Conservation (phyloP, 2,329 filamentous ascomycete genomes). For the Aureobasidium sp. region DNA sequence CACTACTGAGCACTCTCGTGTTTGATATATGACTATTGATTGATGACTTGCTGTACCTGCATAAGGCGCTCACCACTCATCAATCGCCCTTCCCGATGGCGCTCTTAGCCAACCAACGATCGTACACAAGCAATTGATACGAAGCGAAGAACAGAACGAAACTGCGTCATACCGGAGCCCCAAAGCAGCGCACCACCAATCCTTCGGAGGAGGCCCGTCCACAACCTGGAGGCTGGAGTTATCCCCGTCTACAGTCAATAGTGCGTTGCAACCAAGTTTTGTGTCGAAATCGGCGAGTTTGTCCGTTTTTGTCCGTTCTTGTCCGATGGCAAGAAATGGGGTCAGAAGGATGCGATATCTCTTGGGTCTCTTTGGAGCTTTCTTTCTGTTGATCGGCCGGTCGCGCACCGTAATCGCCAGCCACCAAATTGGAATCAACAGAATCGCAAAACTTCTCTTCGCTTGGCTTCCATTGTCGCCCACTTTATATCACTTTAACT, state of each 20-base stretch:
- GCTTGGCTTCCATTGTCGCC: conserved; percentile 7
- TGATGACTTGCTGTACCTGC: conserved; percentile 2
- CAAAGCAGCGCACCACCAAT: background rate
- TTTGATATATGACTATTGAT: background rate
- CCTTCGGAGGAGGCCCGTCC: background rate
- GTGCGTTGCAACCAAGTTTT: background rate
- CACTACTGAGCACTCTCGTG: background rate
- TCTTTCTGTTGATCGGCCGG: background rate
- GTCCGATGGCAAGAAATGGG: background rate
- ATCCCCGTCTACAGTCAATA: background rate
- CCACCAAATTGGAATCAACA: conserved; percentile 12
- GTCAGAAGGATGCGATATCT: background rate
- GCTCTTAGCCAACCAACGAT: background rate
- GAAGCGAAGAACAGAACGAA: background rate
- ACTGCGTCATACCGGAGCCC: conserved; percentile 1
- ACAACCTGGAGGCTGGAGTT: background rate
- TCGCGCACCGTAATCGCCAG: background rate
- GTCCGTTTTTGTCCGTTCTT: background rate
- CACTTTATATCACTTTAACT: conserved; percentile 3
- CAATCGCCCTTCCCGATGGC: background rate
- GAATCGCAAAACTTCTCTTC: background rate
- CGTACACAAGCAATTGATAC: background rate
- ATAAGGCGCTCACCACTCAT: background rate
- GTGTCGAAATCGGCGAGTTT: background rate
- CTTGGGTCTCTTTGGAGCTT: background rate